These are phyloP conservation scores for Vicia faba DNA, from an alignment of 306 rosid genomes.

Conservation along the genomic window DNA sequence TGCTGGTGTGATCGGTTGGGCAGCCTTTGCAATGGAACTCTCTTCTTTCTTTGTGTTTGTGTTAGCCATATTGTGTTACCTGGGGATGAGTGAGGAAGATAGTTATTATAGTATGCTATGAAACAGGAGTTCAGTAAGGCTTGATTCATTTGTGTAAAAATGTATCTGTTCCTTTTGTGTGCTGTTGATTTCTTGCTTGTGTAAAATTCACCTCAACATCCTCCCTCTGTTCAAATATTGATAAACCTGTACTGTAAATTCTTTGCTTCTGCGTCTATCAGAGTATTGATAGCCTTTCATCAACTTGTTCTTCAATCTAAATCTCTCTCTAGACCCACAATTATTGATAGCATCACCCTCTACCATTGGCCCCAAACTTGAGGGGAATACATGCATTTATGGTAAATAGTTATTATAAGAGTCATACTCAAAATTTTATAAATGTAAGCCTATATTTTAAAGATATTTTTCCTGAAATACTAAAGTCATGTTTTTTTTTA, in stretches of 20 bases:
- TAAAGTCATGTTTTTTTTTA: neutral
- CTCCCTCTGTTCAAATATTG: constrained; percentile 13
- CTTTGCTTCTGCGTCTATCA: neutral
- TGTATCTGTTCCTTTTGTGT: constrained; percentile 7
- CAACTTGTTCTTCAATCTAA: neutral
- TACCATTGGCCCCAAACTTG: neutral
- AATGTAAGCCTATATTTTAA: neutral
- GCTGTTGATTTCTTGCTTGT: constrained; percentile 21
- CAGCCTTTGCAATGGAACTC: constrained; percentile 81
- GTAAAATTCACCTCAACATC: constrained; percentile 16
- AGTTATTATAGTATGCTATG: constrained; percentile 61
- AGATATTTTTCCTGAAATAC: neutral
- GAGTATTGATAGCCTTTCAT: neutral
- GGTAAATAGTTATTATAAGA: neutral
- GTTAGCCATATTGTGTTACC: constrained; percentile 64
- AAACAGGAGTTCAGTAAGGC: constrained; percentile 32
- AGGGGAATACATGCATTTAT: neutral
- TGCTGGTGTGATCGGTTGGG: constrained; percentile 86
- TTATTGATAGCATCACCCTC: neutral
- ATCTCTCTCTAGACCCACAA: neutral
- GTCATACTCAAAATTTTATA: neutral
- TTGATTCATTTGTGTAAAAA: constrained; percentile 42
- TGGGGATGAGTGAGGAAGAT: constrained; percentile 50
- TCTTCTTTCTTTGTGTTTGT: constrained; percentile 72
- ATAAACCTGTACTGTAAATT: neutral